These are phyloP conservation scores for Phytopythium helicoides DNA, from an alignment of 352 stramenopile genomes.

Conservation along the genomic window DNA sequence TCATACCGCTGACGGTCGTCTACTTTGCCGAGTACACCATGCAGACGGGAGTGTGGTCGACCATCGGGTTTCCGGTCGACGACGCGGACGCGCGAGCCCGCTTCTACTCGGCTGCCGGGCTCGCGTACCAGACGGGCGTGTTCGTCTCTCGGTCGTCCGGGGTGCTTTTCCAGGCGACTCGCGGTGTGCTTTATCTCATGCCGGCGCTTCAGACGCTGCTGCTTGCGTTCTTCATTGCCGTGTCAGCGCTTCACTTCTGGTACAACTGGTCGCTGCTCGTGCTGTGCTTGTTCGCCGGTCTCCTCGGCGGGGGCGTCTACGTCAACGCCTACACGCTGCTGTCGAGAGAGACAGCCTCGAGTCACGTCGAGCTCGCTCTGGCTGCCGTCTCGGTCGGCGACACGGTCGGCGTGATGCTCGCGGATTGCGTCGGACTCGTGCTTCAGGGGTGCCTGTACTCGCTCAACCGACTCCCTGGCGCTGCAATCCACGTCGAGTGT, in stretches of 20 bases:
- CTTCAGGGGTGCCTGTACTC: conserved; percentile 93
- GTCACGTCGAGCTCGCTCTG: conserved; percentile 87
- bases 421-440: conserved; percentile 86
- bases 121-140: conserved; percentile 91
- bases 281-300: conserved; percentile 83
- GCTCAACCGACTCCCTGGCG: conserved; percentile 65
- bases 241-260: conserved; percentile 77
- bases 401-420: conserved; percentile 87
- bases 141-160: conserved; percentile 91
- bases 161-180: conserved; percentile 71
- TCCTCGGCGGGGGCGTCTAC: conserved; percentile 89
- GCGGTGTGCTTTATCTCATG: conserved; percentile 87
- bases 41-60: conserved; percentile 92
- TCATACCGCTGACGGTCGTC: conserved; percentile 88
- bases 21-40: conserved; percentile 95
- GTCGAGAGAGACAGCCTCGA: conserved; percentile 64
- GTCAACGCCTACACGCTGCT: conserved; percentile 92
- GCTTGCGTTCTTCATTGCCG: conserved; percentile 84
- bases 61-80: conserved; percentile 92
- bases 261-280: conserved; percentile 86
- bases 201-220: conserved; percentile 82
- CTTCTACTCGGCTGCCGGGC: conserved; percentile 91
- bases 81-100: conserved; percentile 57
- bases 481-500: conserved; percentile 54
- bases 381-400: conserved; percentile 87